Base-by-base conservation (phyloP, 2,329 filamentous ascomycete species). In the Alternaria incomplexa region DNA sequence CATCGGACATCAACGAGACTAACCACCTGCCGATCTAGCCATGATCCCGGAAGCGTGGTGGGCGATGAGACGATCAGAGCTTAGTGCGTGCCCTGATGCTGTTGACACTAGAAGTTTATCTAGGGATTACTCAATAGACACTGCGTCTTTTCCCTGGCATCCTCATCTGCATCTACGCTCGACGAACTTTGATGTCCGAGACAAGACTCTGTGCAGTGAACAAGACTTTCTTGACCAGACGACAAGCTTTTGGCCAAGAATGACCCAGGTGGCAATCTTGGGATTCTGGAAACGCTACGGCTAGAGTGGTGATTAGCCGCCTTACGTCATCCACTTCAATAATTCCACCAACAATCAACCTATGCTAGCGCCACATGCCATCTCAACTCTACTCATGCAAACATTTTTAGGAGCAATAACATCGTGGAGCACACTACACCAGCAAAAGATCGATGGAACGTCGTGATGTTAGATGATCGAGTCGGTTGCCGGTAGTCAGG, bases 161-260 rank as follows among this genome's bases (percentile, higher is more conserved):
- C 25, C 6, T 13, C 12, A 10, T 1, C 20, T 32, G 23, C 13
- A 58, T 20, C 17, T 26, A 17, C 10, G 20, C 36, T 28, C 20
- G 0, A 40, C 1, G 2, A n/a, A 3, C 9, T 13, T 25, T 30
- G 47, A 47, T 40, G 45, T 61, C 28, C 3, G 17, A 11, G 22
- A 62, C 15, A 58, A 58, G 55, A 43, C 59, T 53, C 17, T 7
- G 2, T 13, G 47, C 8, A 47, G 26, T 40, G 6, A 11, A 52
- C 48, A 62, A 58, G 54, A 62, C 25, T 58, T 32, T 32, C 59
- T 62, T 62, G 56, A 53, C 47, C 20, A 30, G 7, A 46, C 23
- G 46, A 62, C 44, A 58, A 62, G 59, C 59, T 47, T 62, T 30
- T 20, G 6, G 59, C 59, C 55, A 62, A 62, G 59, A 48, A 12